These are phyloP conservation scores for Pseudopediastrum boryanum DNA, from an alignment of 139 green algal species.

Conservation along the genomic window DNA sequence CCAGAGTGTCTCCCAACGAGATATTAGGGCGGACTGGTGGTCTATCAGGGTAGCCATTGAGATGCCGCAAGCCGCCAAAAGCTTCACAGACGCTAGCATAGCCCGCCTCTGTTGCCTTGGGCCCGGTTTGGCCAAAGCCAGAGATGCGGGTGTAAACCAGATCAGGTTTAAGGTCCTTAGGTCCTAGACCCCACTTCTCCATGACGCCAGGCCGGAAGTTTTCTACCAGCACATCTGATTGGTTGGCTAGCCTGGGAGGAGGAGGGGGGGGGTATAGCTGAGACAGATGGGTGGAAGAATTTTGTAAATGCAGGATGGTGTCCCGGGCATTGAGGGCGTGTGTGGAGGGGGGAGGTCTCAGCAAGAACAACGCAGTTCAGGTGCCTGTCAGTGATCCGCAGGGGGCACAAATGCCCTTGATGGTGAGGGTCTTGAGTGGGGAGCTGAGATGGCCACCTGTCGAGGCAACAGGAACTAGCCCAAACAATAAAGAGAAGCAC, in stretches of 20 bases:
- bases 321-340: too few relatives aligned
- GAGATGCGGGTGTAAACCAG: constrained; percentile 80
- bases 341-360: too few relatives aligned
- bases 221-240: constrained; percentile 73
- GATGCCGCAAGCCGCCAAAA: constrained; percentile 28
- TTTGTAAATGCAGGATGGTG: too few relatives aligned
- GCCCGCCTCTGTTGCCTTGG: constrained; percentile 21
- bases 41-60: constrained; percentile 14
- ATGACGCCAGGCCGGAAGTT: constrained; percentile 85
- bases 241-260: neutral
- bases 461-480: too few relatives aligned
- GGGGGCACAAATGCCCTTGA: too few relatives aligned
- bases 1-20: constrained; percentile 37
- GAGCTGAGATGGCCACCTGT: too few relatives aligned
- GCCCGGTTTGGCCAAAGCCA: constrained; percentile 69
- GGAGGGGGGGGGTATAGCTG: too few relatives aligned
- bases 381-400: too few relatives aligned
- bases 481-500: too few relatives aligned
- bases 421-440: too few relatives aligned
- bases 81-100: constrained; percentile 40
- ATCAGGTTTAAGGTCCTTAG: constrained; percentile 58
- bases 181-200: constrained; percentile 76
- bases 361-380: too few relatives aligned
- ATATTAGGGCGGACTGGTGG: constrained; percentile 1
- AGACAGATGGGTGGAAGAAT: too few relatives aligned